Conservation (phyloP, 1,284 basidiomycete species). For the Inonotus hispidus region DNA sequence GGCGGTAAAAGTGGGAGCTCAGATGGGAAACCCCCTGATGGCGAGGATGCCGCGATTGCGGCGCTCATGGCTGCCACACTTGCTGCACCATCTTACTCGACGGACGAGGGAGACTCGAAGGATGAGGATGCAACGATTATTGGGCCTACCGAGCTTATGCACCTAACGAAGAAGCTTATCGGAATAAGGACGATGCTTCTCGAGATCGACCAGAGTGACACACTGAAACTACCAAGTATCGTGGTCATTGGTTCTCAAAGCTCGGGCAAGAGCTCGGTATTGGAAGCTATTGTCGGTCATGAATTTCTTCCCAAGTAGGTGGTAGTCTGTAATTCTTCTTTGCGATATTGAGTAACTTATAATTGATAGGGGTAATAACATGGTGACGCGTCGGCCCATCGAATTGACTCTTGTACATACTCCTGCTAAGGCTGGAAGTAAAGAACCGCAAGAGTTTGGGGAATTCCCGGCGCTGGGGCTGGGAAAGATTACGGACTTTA, state of each 20-base stretch:
- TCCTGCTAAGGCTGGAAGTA: constrained; percentile 47
- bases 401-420: constrained; percentile 97
- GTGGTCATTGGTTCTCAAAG: constrained; percentile 98
- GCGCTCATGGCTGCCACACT: constrained; percentile 68
- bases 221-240: constrained; percentile 91
- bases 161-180: constrained; percentile 92
- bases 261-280: constrained; percentile 94
- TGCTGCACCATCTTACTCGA: constrained; percentile 63
- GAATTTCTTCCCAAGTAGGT: constrained; percentile 96
- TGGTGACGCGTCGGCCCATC: constrained; percentile 98
- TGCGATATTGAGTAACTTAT: background rate
- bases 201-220: constrained; percentile 92
- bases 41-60: constrained; percentile 60
- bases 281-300: constrained; percentile 97
- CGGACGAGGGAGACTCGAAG: constrained; percentile 32
- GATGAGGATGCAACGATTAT: constrained; percentile 34
- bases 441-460: constrained; percentile 78
- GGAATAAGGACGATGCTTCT: constrained; percentile 93
- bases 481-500: constrained; percentile 86
- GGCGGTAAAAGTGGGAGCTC: constrained; percentile 24
- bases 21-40: constrained; percentile 35
- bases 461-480: constrained; percentile 90
- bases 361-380: constrained; percentile 83
- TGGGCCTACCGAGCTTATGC: constrained; percentile 74
- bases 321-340: constrained; percentile 8